phyloP scores from a whole-genome alignment of 106 monocot species.

The Acorus gramineus region DNA sequence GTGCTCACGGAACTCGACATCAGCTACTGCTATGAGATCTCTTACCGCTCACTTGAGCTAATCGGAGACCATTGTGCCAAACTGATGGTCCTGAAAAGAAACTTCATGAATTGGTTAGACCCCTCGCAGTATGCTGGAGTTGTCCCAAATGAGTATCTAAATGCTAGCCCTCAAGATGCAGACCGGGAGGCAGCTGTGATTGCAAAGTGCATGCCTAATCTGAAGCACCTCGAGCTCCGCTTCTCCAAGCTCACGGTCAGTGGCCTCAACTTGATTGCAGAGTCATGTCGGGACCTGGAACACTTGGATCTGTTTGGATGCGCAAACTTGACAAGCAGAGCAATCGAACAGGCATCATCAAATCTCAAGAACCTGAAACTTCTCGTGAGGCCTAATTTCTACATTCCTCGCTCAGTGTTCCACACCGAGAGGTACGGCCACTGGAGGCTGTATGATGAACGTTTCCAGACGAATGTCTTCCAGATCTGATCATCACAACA shows the following conservation, averaged over 20 bases:
- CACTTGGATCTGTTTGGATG: slow-evolving; percentile 71
- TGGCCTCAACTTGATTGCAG: slow-evolving; percentile 44
- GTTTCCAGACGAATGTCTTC: slow-evolving; percentile 96
- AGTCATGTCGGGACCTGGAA: slow-evolving; percentile 58
- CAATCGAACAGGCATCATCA: slow-evolving; percentile 53
- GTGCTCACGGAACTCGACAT: slow-evolving; percentile 61
- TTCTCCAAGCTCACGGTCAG: slow-evolving; percentile 56
- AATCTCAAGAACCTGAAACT: slow-evolving; percentile 49
- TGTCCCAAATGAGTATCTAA: slow-evolving; percentile 63
- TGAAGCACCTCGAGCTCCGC: slow-evolving; percentile 70
- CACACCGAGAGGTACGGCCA: slow-evolving; percentile 85
- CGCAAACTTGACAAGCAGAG: slow-evolving; percentile 70
- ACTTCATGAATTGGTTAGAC: slow-evolving; percentile 89
- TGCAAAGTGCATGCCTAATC: slow-evolving; percentile 53
- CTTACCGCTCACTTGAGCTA: slow-evolving; percentile 58
- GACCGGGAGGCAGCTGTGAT: slow-evolving; percentile 61
- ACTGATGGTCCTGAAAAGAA: slow-evolving; percentile 53
- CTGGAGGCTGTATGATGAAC: slow-evolving; percentile 90
- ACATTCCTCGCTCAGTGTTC: slow-evolving; percentile 76
- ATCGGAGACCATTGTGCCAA: slow-evolving; percentile 64
- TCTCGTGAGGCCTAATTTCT: slow-evolving; percentile 72
- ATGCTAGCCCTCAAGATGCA: slow-evolving; percentile 80
- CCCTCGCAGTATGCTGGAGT: slow-evolving; percentile 82
- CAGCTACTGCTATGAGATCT: slow-evolving; percentile 84
- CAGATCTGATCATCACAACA: slow-evolving; percentile 43